Evolutionary conservation across 257 asterid genomes (phyloP).

Genomic region (Fraxinus anomala): DNA sequence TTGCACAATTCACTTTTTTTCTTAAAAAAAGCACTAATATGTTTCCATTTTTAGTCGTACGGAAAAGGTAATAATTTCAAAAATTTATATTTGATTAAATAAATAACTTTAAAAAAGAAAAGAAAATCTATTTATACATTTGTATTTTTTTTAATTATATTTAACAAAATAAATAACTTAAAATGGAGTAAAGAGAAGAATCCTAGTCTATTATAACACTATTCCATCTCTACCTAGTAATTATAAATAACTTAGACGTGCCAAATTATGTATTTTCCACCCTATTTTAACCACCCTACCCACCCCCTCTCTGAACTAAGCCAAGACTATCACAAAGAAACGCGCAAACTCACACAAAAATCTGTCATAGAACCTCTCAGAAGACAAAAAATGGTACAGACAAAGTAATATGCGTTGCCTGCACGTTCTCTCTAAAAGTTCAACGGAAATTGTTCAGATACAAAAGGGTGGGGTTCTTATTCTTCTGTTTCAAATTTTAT

Average conservation of each 20-base stretch:
- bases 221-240: too few species aligned
- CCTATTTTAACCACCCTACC: background rate
- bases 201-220: too few species aligned
- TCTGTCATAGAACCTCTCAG: background rate
- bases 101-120: background rate
- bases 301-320: background rate
- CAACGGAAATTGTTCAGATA: background rate
- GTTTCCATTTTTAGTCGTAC: too few species aligned
- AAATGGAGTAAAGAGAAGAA: background rate
- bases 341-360: slow-evolving; percentile 32
- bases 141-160: background rate
- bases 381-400: background rate
- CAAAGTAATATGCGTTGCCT: slow-evolving; percentile 27
- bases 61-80: background rate
- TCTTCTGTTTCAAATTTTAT: slow-evolving; percentile 7
- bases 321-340: slow-evolving; percentile 19
- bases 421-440: slow-evolving; percentile 36
- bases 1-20: background rate
- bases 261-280: background rate
- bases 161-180: background rate
- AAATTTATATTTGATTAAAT: background rate
- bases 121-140: background rate
- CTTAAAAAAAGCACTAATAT: too few species aligned
- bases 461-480: slow-evolving; percentile 1
- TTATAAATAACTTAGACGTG: too few species aligned